Conservation (phyloP, 2,329 filamentous ascomycete genomes). For the Pseudovirgaria hyperparasitica region DNA sequence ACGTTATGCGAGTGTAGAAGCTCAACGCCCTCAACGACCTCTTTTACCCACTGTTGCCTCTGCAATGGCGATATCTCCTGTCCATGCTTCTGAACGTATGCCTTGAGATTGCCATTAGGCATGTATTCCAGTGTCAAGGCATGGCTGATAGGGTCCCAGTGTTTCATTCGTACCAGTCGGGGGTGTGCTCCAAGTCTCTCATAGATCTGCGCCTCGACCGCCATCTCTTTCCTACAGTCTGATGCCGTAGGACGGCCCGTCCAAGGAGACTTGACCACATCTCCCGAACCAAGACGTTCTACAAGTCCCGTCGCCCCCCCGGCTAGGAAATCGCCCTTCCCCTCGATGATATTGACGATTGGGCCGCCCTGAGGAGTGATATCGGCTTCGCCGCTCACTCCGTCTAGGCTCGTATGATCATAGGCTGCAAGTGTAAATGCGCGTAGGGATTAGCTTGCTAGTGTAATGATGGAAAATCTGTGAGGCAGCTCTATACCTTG, state of each 20-base stretch:
- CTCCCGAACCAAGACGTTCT: background rate
- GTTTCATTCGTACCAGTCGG: background rate
- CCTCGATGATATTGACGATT: background rate
- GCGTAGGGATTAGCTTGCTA: no score
- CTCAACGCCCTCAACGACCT: background rate
- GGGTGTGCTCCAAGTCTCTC: background rate
- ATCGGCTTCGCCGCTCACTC: no score
- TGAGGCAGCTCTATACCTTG: no score
- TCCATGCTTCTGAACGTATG: background rate
- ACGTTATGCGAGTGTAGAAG: background rate
- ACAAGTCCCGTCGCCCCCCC: background rate
- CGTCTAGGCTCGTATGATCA: no score
- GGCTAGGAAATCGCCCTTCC: background rate
- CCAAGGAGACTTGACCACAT: constrained; percentile 2
- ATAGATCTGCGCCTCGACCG: constrained; percentile 2
- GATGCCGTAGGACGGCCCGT: background rate
- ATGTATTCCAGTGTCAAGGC: constrained; percentile 1
- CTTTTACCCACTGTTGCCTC: background rate
- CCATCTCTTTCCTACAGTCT: background rate
- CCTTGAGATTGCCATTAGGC: constrained; percentile 1
- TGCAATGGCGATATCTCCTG: background rate
- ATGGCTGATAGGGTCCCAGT: background rate
- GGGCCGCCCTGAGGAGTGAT: no score
- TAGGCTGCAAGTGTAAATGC: no score
- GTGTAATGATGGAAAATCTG: no score